Evolutionary conservation across 2,329 filamentous ascomycete genomes (phyloP).

Genomic region (Aspergillus sp.): DNA sequence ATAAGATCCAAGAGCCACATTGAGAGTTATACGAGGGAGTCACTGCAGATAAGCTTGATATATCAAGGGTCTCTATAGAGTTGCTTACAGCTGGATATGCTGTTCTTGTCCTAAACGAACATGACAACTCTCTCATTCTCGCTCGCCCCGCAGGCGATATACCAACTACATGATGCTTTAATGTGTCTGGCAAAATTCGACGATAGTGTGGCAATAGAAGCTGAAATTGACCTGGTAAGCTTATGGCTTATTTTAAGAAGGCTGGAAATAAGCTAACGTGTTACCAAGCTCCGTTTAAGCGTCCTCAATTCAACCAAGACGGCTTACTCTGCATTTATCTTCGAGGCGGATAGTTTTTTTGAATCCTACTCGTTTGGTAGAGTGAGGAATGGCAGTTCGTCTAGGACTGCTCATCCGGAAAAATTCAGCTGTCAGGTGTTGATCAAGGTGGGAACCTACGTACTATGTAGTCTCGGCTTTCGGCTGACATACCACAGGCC

Average conservation of each 20-base stretch:
- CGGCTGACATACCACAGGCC: constrained; percentile 38
- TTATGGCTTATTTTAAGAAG: not conserved
- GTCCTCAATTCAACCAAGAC: constrained; percentile 65
- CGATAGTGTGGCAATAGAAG: constrained; percentile 64
- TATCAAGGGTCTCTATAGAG: not conserved
- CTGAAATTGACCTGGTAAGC: constrained; percentile 52
- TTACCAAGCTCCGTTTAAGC: constrained; percentile 59
- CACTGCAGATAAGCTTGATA: not conserved
- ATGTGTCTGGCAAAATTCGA: constrained; percentile 64
- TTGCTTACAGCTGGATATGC: not conserved
- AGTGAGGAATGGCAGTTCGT: constrained; percentile 21
- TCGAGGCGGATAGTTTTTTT: constrained; percentile 59
- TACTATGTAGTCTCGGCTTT: not conserved
- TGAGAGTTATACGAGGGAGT: not conserved
- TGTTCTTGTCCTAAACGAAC: not conserved
- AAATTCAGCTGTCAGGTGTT: constrained; percentile 62
- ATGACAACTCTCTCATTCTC: constrained; percentile 52
- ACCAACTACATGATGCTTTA: constrained; percentile 60
- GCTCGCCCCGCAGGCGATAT: constrained; percentile 57
- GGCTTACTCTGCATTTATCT: constrained; percentile 61
- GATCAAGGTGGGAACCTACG: constrained; percentile 50
- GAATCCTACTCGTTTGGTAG: constrained; percentile 57
- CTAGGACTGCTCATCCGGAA: constrained; percentile 39
- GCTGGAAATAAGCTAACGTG: not conserved
- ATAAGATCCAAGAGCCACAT: not conserved